phyloP scores from a whole-genome alignment of 805 yeast species.

The Saccharomycopsis fodiens region DNA sequence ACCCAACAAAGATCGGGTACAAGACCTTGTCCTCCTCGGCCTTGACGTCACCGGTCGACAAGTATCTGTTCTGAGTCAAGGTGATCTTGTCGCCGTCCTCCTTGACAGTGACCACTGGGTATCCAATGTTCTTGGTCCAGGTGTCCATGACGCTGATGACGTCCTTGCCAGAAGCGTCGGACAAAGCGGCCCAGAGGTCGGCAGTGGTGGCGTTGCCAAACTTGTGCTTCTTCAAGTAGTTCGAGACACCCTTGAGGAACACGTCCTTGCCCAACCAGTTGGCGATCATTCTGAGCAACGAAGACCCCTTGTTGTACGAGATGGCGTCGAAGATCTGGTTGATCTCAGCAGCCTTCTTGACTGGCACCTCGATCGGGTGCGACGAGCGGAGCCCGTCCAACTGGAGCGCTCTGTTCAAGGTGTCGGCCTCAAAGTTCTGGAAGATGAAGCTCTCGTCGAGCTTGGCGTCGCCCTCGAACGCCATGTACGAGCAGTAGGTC shows the following conservation, averaged over 20 bases:
- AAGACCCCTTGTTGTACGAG: constrained; percentile 76
- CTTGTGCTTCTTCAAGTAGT: constrained; percentile 65
- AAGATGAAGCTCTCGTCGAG: constrained; percentile 83
- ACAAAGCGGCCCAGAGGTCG: constrained; percentile 69
- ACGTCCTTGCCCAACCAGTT: constrained; percentile 72
- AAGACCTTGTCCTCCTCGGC: constrained; percentile 63
- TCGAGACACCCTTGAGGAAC: constrained; percentile 73
- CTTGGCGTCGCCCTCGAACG: constrained; percentile 74
- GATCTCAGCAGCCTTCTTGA: constrained; percentile 68
- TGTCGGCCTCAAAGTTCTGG: constrained; percentile 74
- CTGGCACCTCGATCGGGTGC: constrained; percentile 82
- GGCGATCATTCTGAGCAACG: constrained; percentile 71
- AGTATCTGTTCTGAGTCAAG: constrained; percentile 65
- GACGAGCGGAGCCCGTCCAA: constrained; percentile 77
- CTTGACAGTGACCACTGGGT: constrained; percentile 61
- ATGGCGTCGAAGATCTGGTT: constrained; percentile 82
- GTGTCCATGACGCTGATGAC: constrained; percentile 67
- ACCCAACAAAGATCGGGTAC: constrained; percentile 66
- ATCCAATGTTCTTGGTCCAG: constrained; percentile 78
- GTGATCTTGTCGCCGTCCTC: constrained; percentile 47
- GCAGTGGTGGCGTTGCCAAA: constrained; percentile 73
- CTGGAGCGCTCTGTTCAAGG: constrained; percentile 65
- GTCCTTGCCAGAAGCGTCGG: constrained; percentile 64
- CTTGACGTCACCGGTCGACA: constrained; percentile 70
- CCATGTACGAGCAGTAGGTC: constrained; percentile 59